Conservation (phyloP, 2,329 filamentous ascomycete genomes). For the Arachnopeziza araneosa region DNA sequence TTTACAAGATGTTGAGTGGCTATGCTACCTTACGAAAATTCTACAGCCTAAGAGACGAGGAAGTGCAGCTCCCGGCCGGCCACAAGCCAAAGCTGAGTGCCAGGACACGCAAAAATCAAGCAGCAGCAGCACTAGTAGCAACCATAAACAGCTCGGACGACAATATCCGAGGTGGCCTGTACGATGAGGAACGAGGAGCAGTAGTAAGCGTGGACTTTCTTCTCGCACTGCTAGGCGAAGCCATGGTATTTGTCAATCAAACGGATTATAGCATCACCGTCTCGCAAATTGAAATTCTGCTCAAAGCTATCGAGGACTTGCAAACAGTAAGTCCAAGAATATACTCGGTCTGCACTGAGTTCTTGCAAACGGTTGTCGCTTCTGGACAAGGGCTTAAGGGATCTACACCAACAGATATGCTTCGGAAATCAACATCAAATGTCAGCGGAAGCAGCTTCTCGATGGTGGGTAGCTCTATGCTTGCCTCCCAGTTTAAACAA, state of each 20-base stretch:
- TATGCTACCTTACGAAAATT: constrained; percentile 89
- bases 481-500: constrained; percentile 57
- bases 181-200: constrained; percentile 72
- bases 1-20: constrained; percentile 82
- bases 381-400: constrained; percentile 59
- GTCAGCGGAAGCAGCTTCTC: constrained; percentile 52
- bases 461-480: constrained; percentile 68
- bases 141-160: constrained; percentile 82
- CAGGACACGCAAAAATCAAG: constrained; percentile 58
- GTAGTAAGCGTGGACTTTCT: constrained; percentile 87
- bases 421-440: constrained; percentile 56
- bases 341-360: constrained; percentile 69
- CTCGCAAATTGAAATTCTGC: constrained; percentile 66
- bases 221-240: constrained; percentile 77
- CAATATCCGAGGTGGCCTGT: constrained; percentile 85
- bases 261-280: constrained; percentile 57
- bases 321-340: constrained; percentile 70
- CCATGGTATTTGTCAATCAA: constrained; percentile 67
- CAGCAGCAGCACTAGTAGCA: constrained; percentile 70
- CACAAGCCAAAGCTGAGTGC: constrained; percentile 37
- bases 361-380: constrained; percentile 69
- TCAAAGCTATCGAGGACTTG: constrained; percentile 75
- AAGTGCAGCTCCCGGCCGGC: constrained; percentile 35
- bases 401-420: constrained; percentile 58
- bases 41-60: constrained; percentile 79